Conservation (phyloP, 257 asterid species). For the Buddleja alternifolia region DNA sequence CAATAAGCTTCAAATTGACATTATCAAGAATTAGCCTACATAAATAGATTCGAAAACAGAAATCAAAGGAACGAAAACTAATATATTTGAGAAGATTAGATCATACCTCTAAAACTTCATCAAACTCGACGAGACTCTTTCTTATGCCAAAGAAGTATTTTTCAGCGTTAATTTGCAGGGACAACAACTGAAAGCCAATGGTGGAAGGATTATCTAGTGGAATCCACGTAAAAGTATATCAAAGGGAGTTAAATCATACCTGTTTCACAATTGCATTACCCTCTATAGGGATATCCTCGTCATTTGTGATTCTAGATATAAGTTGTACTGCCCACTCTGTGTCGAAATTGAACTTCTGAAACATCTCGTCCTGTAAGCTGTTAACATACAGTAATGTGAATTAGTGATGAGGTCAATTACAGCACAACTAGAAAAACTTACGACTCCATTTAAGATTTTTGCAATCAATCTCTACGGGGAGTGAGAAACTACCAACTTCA, state of each 20-base stretch:
- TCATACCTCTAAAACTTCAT: slow-evolving; percentile 97
- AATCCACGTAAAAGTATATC: slow-evolving; percentile 21
- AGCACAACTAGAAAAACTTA: background rate
- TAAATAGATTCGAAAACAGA: background rate
- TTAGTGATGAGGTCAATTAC: slow-evolving; percentile 25
- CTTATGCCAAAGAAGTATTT: slow-evolving; percentile 87
- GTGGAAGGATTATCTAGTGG: slow-evolving; percentile 30
- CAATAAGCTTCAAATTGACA: no score
- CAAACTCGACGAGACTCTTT: slow-evolving; percentile 95
- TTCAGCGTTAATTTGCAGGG: slow-evolving; percentile 93
- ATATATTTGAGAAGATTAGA: slow-evolving; percentile 15
- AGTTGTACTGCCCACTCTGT: slow-evolving; percentile 96
- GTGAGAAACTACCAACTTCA: no score
- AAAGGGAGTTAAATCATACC: slow-evolving; percentile 38
- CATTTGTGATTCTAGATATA: slow-evolving; percentile 83
- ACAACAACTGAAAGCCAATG: slow-evolving; percentile 66
- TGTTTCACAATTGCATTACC: slow-evolving; percentile 86
- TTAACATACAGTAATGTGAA: slow-evolving; percentile 26
- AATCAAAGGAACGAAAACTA: slow-evolving; percentile 6
- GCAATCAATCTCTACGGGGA: no score
- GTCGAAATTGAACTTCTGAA: slow-evolving; percentile 93
- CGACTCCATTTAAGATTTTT: no score
- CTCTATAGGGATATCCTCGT: slow-evolving; percentile 93
- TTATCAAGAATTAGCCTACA: background rate
- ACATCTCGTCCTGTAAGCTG: slow-evolving; percentile 99